Evolutionary conservation across 2,329 filamentous ascomycete species (phyloP).

Genomic region (Aphanoascus verrucosus): DNA sequence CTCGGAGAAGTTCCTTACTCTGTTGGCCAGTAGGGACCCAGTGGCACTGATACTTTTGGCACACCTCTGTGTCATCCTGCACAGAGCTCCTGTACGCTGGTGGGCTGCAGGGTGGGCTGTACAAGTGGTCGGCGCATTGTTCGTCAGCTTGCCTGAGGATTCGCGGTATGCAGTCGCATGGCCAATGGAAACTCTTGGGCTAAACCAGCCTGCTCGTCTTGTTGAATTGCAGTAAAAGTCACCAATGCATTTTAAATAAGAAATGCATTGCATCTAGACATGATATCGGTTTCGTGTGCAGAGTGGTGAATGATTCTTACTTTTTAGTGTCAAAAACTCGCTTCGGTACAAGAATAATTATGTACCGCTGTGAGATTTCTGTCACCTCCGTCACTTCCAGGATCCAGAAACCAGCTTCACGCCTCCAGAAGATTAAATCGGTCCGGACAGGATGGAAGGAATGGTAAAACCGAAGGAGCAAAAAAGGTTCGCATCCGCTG

Average conservation of each 20-base stretch:
- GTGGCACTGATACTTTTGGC: constrained; percentile 30
- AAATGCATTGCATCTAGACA: not conserved
- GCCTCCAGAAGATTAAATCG: too few species aligned
- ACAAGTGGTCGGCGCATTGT: constrained; percentile 14
- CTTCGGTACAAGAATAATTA: too few species aligned
- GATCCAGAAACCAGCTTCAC: too few species aligned
- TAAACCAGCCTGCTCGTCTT: not conserved
- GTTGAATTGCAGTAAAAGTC: not conserved
- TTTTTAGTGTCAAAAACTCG: constrained; percentile 10
- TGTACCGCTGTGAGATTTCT: too few species aligned
- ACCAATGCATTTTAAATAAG: not conserved
- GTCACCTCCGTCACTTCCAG: too few species aligned
- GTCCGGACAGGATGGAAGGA: too few species aligned
- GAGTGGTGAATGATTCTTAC: too few species aligned
- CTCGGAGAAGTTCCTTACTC: constrained; percentile 19
- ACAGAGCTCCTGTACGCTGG: constrained; percentile 15
- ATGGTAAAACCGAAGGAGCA: too few species aligned
- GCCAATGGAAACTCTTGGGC: constrained; percentile 13
- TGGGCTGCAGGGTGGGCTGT: constrained; percentile 18
- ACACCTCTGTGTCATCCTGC: constrained; percentile 29
- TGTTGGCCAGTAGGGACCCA: constrained; percentile 23
- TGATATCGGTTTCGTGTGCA: not conserved
- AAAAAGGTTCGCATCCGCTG: too few species aligned
- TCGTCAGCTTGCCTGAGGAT: constrained; percentile 8
- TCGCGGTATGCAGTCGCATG: constrained; percentile 13